A percentile compares a stretch with the other conserved stretches of the same genome.
phyloP scores from a whole-genome alignment of 441 rosid species.

The Bruguiera hainesii region DNA sequence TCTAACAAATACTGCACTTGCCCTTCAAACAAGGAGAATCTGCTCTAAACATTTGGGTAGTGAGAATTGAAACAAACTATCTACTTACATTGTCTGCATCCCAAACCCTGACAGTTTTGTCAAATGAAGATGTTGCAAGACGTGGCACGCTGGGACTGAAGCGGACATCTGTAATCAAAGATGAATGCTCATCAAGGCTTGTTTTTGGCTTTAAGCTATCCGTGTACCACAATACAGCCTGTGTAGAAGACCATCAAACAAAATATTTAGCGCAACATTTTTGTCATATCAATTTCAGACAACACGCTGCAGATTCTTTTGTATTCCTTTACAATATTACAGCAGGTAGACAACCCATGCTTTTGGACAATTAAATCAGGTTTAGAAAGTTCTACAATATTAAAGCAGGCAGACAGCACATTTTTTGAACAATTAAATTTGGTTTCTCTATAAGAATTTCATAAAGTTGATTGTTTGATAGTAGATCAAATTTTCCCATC shows the following conservation, averaged over 20 bases:
- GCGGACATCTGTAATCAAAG: conserved; percentile 79
- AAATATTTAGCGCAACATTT: background rate
- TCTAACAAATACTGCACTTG: background rate
- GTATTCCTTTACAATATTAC: background rate
- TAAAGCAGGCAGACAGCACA: background rate
- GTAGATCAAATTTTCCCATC: background rate
- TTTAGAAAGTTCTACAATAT: too few species aligned
- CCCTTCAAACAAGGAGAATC: too few species aligned
- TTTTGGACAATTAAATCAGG: too few species aligned
- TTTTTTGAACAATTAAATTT: background rate
- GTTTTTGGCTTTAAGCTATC: conserved; percentile 64
- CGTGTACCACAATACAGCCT: conserved; percentile 85
- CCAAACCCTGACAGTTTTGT: conserved; percentile 95
- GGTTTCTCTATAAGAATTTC: background rate
- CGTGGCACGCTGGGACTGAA: conserved; percentile 89
- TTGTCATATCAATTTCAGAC: background rate
- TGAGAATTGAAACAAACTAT: conserved; percentile 11
- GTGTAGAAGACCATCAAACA: conserved; percentile 20
- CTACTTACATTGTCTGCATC: conserved; percentile 78
- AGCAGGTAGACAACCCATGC: too few species aligned
- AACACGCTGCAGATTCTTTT: background rate
- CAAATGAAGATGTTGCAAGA: conserved; percentile 90
- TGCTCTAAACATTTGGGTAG: background rate
- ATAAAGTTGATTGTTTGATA: background rate
- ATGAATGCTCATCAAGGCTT: conserved; percentile 76